A percentile compares a stretch with the other conserved stretches of the same genome.
These are phyloP conservation scores for Exophiala calicioides DNA, from an alignment of 2,329 filamentous ascomycete genomes.

Conservation along the genomic window DNA sequence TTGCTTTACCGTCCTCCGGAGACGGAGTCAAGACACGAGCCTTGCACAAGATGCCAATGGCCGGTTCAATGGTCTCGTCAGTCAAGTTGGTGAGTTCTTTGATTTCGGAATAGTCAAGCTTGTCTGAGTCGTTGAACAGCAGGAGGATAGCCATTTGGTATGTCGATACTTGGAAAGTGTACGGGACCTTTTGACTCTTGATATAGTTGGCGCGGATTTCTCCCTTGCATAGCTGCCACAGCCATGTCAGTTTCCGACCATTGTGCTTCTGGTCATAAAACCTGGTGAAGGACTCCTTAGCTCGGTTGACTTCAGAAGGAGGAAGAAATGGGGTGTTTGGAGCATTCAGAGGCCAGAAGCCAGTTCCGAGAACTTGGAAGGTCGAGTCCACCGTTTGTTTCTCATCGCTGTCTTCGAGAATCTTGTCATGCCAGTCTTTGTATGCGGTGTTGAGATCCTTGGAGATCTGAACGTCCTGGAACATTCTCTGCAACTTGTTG, in stretches of 20 bases:
- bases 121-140: slow-evolving; percentile 90
- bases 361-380: slow-evolving; percentile 91
- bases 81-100: slow-evolving; percentile 75
- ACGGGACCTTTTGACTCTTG: slow-evolving; percentile 84
- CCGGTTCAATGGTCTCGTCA: slow-evolving; percentile 81
- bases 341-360: slow-evolving; percentile 91
- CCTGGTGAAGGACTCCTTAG: slow-evolving; percentile 82
- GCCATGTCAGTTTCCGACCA: slow-evolving; percentile 93
- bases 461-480: slow-evolving; percentile 98
- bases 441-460: slow-evolving; percentile 93
- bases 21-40: slow-evolving; percentile 80
- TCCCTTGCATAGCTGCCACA: slow-evolving; percentile 98
- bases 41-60: slow-evolving; percentile 83
- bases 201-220: slow-evolving; percentile 93
- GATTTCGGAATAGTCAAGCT: slow-evolving; percentile 84
- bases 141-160: slow-evolving; percentile 97
- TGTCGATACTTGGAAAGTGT: slow-evolving; percentile 94
- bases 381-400: slow-evolving; percentile 78
- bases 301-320: slow-evolving; percentile 78
- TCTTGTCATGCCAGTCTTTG: slow-evolving; percentile 70
- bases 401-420: slow-evolving; percentile 63
- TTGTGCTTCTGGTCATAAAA: slow-evolving; percentile 98
- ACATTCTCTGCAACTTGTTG: slow-evolving; percentile 99
- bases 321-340: slow-evolving; percentile 87
- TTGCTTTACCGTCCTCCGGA: slow-evolving; percentile 72